Percentiles rank a stretch among this genome's conserved stretches.
phyloP scores from a whole-genome alignment of 108 stramenopile species.

The Cyclostephanos tholiformis region DNA sequence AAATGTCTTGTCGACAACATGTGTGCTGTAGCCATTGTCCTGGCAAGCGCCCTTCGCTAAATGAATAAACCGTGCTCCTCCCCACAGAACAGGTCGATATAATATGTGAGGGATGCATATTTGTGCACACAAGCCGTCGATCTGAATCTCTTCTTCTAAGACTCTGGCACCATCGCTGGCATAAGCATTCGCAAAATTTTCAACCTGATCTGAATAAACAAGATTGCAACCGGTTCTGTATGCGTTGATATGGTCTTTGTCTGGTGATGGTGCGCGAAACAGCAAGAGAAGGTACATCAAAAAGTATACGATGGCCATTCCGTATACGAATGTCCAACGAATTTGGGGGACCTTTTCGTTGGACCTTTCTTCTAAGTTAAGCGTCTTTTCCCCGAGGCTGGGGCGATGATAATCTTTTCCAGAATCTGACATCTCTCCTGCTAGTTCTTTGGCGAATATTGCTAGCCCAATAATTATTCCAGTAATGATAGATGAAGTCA shows the following conservation, averaged over 20 bases:
- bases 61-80: slow-evolving; percentile 26
- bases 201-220: slow-evolving; percentile 50
- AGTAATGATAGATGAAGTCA: slow-evolving; percentile 11
- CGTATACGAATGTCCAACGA: slow-evolving; percentile 28
- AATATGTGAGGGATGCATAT: slow-evolving; percentile 56
- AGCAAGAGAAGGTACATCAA: slow-evolving; percentile 35
- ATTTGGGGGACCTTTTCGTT: background rate
- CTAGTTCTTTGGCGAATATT: slow-evolving; percentile 3
- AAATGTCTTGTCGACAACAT: slow-evolving; percentile 59
- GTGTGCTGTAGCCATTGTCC: slow-evolving; percentile 48
- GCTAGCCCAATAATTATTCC: slow-evolving; percentile 17
- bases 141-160: slow-evolving; percentile 23
- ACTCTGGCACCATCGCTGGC: slow-evolving; percentile 10
- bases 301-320: slow-evolving; percentile 4
- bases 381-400: background rate
- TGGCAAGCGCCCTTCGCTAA: slow-evolving; percentile 43
- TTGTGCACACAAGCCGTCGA: slow-evolving; percentile 49
- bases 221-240: slow-evolving; percentile 55
- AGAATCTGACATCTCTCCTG: background rate
- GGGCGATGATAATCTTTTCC: background rate
- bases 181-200: slow-evolving; percentile 33
- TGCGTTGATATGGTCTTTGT: slow-evolving; percentile 36
- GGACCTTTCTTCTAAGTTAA: background rate
- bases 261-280: slow-evolving; percentile 34
- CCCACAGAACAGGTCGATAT: slow-evolving; percentile 38